phyloP scores from a whole-genome alignment of 768 basidiomycete species.

The Pleurotus citrinopileatus region DNA sequence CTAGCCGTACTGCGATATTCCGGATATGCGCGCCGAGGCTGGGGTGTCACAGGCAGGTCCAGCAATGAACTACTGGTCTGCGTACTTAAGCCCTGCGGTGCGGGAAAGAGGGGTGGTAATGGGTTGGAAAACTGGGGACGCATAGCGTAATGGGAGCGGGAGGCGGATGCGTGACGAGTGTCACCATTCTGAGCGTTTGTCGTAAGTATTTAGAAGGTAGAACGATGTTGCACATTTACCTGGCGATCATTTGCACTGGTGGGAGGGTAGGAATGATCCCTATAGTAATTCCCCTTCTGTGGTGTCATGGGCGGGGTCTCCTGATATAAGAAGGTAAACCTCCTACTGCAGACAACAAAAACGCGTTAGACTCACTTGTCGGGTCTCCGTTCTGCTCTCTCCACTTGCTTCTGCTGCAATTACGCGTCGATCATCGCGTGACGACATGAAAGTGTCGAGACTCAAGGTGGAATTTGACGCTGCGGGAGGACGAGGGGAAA shows the following conservation, averaged over 20 bases:
- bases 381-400: constrained; percentile 18
- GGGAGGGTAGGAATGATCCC: constrained; percentile 34
- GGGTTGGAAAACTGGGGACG: constrained; percentile 2
- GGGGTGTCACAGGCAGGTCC: constrained; percentile 48
- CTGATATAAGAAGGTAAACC: background rate
- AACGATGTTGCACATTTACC: background rate
- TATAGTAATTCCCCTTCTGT: constrained; percentile 60
- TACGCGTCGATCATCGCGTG: constrained; percentile 52
- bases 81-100: background rate
- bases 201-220: background rate
- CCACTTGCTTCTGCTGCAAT: constrained; percentile 29
- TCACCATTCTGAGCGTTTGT: background rate
- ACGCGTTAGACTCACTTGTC: constrained; percentile 40
- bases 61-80: constrained; percentile 21
- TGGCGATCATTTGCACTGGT: background rate
- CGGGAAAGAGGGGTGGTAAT: background rate
- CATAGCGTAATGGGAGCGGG: constrained; percentile 4
- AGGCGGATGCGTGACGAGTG: background rate
- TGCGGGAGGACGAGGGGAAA: constrained; percentile 52
- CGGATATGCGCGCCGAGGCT: constrained; percentile 34
- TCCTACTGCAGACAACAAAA: constrained; percentile 11
- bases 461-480: constrained; percentile 43
- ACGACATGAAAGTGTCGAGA: constrained; percentile 47
- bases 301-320: constrained; percentile 45
- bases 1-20: background rate